A percentile compares a stretch with the other conserved stretches of the same genome.
Evolutionary conservation across 257 asterid species (phyloP).

Genomic region (Verbena officinalis): DNA sequence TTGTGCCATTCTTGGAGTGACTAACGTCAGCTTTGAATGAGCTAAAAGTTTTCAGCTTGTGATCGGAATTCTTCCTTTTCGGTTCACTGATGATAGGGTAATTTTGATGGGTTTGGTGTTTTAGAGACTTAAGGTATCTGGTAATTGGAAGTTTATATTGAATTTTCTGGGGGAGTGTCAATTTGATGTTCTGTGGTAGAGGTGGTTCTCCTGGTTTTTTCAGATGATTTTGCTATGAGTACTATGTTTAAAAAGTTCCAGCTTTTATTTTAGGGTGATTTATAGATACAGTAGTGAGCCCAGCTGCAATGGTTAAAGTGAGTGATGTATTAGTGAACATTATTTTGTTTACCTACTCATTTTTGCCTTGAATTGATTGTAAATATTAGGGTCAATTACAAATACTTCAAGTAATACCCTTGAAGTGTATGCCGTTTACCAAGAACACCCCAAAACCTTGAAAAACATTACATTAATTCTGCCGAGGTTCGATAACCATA

Average conservation of each 20-base stretch:
- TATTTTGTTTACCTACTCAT: background rate
- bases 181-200: background rate
- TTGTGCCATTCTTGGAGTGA: background rate
- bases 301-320: no score
- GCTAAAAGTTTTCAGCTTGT: no score
- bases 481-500: no score
- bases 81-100: background rate
- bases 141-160: background rate
- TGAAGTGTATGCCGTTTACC: no score
- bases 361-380: background rate
- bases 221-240: background rate
- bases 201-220: constrained; percentile 1
- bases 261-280: background rate
- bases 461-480: no score
- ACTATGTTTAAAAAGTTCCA: background rate
- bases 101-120: background rate
- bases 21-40: background rate
- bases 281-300: background rate
- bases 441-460: no score
- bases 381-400: no score
- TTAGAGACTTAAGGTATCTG: background rate
- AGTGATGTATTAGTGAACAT: no score
- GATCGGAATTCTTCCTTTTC: background rate
- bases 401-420: no score
- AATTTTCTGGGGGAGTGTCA: background rate